Evolutionary conservation across 2,329 filamentous ascomycete genomes (phyloP).

Genomic region (Alternaria incomplexa): DNA sequence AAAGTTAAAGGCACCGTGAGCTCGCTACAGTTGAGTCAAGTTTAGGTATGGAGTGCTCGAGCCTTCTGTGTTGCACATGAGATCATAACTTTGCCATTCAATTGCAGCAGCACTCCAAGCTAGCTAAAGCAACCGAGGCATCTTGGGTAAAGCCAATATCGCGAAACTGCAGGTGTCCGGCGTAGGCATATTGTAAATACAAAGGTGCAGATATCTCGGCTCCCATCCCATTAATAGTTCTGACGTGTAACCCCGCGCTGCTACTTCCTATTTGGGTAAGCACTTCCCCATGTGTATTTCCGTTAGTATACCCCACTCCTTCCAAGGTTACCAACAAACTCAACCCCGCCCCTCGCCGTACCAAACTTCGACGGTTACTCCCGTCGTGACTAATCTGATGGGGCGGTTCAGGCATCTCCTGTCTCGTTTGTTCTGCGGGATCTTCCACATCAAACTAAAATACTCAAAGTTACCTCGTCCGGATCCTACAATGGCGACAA

Average conservation of each 20-base stretch:
- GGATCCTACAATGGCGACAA: conserved; percentile 8
- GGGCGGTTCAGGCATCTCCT: neutral
- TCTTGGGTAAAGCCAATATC: neutral
- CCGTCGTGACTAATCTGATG: neutral
- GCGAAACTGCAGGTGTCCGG: neutral
- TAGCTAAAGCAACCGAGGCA: neutral
- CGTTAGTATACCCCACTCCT: neutral
- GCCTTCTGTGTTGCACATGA: neutral
- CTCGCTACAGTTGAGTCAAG: neutral
- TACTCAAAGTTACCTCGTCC: neutral
- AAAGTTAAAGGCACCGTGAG: neutral
- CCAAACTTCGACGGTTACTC: neutral
- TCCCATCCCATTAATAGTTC: neutral
- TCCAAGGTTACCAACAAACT: neutral
- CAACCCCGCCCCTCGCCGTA: neutral
- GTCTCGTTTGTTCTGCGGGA: neutral
- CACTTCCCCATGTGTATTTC: neutral
- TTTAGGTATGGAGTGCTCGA: neutral
- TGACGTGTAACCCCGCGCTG: conserved; percentile 13
- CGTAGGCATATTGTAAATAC: neutral
- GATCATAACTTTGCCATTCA: neutral
- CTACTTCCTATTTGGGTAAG: conserved; percentile 7
- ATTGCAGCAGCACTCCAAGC: neutral
- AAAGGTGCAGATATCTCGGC: neutral
- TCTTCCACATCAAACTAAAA: neutral